A percentile compares a stretch with the other conserved stretches of the same genome.
These are phyloP conservation scores for Fomitopsis pinicola DNA, from an alignment of 1,284 basidiomycete genomes.

Conservation along the genomic window DNA sequence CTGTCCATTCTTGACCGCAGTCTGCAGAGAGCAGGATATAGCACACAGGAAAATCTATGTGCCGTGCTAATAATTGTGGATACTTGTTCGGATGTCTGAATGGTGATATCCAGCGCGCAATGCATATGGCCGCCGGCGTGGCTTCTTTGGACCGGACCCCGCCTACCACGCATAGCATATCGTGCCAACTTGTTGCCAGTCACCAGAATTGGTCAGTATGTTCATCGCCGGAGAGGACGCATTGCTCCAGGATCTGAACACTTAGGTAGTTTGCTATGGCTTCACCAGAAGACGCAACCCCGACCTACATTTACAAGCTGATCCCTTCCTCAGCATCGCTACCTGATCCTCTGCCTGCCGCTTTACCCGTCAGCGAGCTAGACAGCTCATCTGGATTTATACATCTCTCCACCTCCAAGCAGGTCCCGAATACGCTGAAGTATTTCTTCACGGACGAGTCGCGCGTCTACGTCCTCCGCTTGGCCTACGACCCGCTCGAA, in stretches of 20 bases:
- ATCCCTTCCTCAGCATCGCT: constrained; percentile 33
- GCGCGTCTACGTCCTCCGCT: constrained; percentile 44
- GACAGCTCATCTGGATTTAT: constrained; percentile 48
- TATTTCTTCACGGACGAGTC: constrained; percentile 45
- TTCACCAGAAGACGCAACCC: constrained; percentile 14
- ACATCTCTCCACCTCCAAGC: constrained; percentile 56
- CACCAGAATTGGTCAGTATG: not conserved
- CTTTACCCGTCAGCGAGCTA: constrained; percentile 34
- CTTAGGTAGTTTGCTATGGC: not conserved
- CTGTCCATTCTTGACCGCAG: not conserved
- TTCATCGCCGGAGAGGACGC: not conserved
- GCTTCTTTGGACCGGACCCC: too few species aligned
- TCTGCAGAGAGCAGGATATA: not conserved
- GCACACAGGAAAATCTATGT: not conserved
- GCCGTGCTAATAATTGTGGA: not conserved
- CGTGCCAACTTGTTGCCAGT: too few species aligned
- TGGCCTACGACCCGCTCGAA: constrained; percentile 34
- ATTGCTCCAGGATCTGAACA: not conserved
- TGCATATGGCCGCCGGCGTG: too few species aligned
- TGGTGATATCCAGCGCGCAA: not conserved
- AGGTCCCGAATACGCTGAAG: constrained; percentile 49
- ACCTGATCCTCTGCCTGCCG: constrained; percentile 29
- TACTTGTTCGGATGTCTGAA: not conserved
- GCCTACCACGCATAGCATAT: too few species aligned
- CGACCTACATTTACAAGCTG: constrained; percentile 50